Evolutionary conservation across 2,329 filamentous ascomycete genomes (phyloP), one percentile per base, ranked within the genome.

Genomic region (Trichoderma pleuroti): DNA sequence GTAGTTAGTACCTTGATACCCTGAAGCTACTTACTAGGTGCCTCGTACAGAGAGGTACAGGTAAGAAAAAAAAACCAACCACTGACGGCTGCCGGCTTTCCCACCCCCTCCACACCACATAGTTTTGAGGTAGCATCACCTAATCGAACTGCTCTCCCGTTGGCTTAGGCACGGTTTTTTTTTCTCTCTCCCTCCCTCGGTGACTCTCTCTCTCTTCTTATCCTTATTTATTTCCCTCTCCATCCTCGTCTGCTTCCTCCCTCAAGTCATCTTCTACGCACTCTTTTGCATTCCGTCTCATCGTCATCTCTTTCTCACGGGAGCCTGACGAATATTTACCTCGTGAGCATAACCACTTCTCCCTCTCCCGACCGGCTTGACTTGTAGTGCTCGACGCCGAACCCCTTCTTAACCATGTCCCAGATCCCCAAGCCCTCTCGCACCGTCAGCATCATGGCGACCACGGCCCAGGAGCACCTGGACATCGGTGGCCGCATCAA

Each of bases 381-480:
- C 49, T 36, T 52, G 34, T 36, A 46, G n/a, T 12, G 24, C 32
- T 46, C 59, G 52, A 54, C 28, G 46, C 42, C 39, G 34, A 36
- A 39, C 39, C 30, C 16, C 8, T 6, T 56, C 61, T 57, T 71
- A 73, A 78, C 72, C 73, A 81, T 82, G 79, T 72, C 79, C 74
- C 76, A 78, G 72, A 75, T 74, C 70, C 73, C 71, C 62, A 74
- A 74, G 72, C 79, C 77, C 72, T 77, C 77, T 66, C 78, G 77
- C 65, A 75, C 77, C 70, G 76, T 80, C 72, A 81, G 80, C 80
- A 81, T 79, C 79, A 87, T 88, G 84, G 83, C 85, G 76, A 83
- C 85, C 71, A 92, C 90, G 80, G 91, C 94, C 81, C 88, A 96
- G 81, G 93, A 97, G 82, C 94, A 97, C 84, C 90, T 97, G 81